Percentiles rank a stretch among this genome's conserved stretches.
These are phyloP conservation scores for Tricholoma terreum DNA, from an alignment of 768 basidiomycete genomes.

Conservation along the genomic window DNA sequence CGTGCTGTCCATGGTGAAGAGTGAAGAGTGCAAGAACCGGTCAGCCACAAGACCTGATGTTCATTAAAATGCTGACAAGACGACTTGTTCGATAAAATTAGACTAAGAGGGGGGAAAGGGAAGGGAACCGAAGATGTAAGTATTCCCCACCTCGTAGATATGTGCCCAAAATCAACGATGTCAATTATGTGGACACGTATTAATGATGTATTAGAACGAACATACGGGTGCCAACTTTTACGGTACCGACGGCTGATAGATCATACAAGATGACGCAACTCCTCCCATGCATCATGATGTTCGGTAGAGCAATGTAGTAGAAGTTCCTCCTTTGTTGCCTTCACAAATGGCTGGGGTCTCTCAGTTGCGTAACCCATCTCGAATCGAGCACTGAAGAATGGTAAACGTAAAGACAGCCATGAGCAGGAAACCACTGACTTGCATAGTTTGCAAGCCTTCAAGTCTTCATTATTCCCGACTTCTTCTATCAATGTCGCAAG, in stretches of 20 bases:
- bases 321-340: constrained; percentile 40
- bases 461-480: constrained; percentile 25
- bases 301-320: constrained; percentile 45
- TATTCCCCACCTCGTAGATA: background rate
- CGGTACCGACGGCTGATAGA: background rate
- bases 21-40: background rate
- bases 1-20: constrained; percentile 15
- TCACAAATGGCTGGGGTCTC: constrained; percentile 33
- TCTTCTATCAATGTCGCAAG: constrained; percentile 41
- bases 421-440: constrained; percentile 35
- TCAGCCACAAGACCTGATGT: background rate
- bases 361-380: constrained; percentile 23
- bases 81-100: background rate
- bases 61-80: background rate
- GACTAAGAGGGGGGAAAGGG: background rate
- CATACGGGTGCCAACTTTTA: background rate
- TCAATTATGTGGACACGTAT: background rate
- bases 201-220: constrained; percentile 1
- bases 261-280: constrained; percentile 26
- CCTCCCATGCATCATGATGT: constrained; percentile 51
- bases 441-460: constrained; percentile 48
- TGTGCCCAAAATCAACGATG: background rate
- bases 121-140: background rate
- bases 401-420: background rate
- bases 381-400: constrained; percentile 33